These are phyloP conservation scores for Stromatinia cepivora DNA, from an alignment of 2,329 filamentous ascomycete genomes.

Conservation along the genomic window DNA sequence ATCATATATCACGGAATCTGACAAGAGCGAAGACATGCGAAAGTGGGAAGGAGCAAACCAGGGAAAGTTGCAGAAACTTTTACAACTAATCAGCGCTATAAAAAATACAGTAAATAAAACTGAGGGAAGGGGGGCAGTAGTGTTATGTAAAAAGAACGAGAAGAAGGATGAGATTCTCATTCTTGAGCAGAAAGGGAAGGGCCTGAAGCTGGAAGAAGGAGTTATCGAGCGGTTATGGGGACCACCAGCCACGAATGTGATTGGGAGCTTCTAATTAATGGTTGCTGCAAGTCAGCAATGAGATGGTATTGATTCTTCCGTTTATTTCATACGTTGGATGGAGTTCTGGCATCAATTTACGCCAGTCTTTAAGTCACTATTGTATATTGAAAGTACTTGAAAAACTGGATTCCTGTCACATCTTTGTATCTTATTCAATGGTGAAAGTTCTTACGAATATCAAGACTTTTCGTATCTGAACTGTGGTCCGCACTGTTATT, in stretches of 20 bases:
- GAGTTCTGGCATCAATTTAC: not conserved
- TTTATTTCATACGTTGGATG: not conserved
- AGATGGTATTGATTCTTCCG: not conserved
- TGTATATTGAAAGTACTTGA: no score
- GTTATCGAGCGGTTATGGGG: not conserved
- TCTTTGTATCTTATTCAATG: no score
- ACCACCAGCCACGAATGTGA: not conserved
- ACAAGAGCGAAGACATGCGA: conserved; percentile 10
- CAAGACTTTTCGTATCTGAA: no score
- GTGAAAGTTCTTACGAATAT: no score
- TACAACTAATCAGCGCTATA: conserved; percentile 28
- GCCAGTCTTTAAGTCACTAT: no score
- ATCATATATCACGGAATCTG: conserved; percentile 17
- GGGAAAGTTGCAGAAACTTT: conserved; percentile 23
- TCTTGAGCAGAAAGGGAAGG: not conserved
- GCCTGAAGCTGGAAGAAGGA: not conserved
- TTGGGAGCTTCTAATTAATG: not conserved
- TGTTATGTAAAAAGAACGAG: conserved; percentile 19
- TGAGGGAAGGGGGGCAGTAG: conserved; percentile 27
- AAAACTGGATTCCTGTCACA: no score
- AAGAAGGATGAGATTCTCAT: not conserved
- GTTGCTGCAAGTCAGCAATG: not conserved
- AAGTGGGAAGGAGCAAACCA: conserved; percentile 26
- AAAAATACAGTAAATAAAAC: conserved; percentile 24
- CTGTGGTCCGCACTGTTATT: no score